phyloP scores from a whole-genome alignment of 2,329 filamentous ascomycete genomes.

The Tolypocladium amazonense region DNA sequence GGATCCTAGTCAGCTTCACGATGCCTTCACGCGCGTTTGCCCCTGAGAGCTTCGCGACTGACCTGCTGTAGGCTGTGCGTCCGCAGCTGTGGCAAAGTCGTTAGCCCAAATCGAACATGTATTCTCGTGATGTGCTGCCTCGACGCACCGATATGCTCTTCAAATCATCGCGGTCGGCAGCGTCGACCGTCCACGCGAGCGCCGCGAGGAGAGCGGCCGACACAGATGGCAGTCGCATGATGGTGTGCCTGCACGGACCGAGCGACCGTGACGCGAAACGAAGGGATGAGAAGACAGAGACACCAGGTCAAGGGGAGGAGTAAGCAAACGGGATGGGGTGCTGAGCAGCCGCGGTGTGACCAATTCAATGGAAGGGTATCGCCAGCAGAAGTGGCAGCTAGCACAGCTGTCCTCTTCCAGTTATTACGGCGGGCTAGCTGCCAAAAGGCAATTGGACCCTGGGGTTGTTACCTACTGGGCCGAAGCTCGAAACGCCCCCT shows the following conservation, averaged over 20 bases:
- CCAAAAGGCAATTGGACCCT: neutral
- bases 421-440: no score
- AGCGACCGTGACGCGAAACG: no score
- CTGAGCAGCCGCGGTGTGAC: neutral
- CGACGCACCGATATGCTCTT: constrained; percentile 40
- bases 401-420: constrained; percentile 14
- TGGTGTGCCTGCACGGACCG: constrained; percentile 8
- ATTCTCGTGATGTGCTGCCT: neutral
- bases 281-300: neutral
- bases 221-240: constrained; percentile 37
- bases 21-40: neutral
- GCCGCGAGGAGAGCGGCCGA: constrained; percentile 38
- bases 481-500: neutral
- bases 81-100: constrained; percentile 50
- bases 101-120: neutral
- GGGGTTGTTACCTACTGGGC: neutral
- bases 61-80: constrained; percentile 78
- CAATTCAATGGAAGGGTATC: neutral
- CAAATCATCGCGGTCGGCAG: constrained; percentile 36
- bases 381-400: constrained; percentile 2
- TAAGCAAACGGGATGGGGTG: neutral
- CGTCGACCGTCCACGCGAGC: constrained; percentile 37
- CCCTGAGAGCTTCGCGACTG: constrained; percentile 25
- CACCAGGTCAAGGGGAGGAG: neutral
- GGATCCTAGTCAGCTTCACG: constrained; percentile 5